Base-by-base conservation (phyloP, 2,329 filamentous ascomycete genomes). In the Amauroascus niger region DNA sequence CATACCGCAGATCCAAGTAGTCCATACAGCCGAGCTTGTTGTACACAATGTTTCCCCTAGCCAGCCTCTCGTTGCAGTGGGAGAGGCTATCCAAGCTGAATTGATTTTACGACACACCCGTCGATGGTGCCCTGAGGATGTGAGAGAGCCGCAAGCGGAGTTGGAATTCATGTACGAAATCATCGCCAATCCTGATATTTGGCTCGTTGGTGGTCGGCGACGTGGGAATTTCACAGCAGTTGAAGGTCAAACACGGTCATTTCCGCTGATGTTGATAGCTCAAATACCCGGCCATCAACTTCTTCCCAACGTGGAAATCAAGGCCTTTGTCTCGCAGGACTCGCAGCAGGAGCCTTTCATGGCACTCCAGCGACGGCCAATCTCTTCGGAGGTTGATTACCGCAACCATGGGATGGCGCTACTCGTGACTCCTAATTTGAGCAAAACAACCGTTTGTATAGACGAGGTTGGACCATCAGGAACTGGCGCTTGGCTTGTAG, bases 111-210 rank as follows among this genome's bases (percentile, higher is more conserved):
- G 67, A 46, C 76, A 81, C 59, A 82, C 79, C 0, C 73, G 77
- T 28, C 70, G 70, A 43, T 83, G 81, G 80, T 69, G 69, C 51
- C 62, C 64, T 20, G 33, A 28, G 59, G 54, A 57, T 60, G 20
- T 57, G 60, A 39, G 65, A 64, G 44, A 64, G 68, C 54, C 61
- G 66, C 2, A 62, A 65, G 13, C 73, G 74, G 0, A 76, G 81
- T 74, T 89, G 1, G 82, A 89, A 58, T 95, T 95, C 64, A 82
- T 84, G 59, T 94, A 93, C 68, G 90, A 95, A 60, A 76, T 97
- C 20, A 81, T 82, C 13, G 84, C 84, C 0, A 80, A 83, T 14
- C 72, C 79, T 1, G 88, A 91, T 37, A 77, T 80, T 0, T 97
- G 91, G 91, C 79, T 96, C 1, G 74, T 97, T 2, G 90, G 88